phyloP scores from a whole-genome alignment of 768 basidiomycete genomes.

The Boletellus ananiceps region DNA sequence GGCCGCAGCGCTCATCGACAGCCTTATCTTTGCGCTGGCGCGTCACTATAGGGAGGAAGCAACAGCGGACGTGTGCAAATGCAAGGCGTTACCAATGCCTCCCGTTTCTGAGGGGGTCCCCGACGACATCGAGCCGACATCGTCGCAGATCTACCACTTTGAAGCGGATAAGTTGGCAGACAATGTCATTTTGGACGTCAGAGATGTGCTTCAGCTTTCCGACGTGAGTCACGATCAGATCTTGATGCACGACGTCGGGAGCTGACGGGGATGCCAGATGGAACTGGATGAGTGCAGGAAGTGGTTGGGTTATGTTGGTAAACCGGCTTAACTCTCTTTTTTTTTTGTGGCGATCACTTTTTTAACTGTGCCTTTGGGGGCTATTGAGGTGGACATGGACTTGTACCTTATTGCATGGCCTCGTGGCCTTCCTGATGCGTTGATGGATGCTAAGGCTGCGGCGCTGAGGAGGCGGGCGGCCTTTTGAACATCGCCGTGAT shows the following conservation, averaged over 20 bases:
- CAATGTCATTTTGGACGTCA: constrained; percentile 22
- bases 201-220: constrained; percentile 22
- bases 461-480: no score
- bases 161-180: constrained; percentile 10
- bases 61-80: constrained; percentile 9
- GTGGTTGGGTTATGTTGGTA: constrained; percentile 18
- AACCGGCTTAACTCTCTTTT: neutral
- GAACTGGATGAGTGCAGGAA: constrained; percentile 24
- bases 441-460: no score
- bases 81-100: neutral
- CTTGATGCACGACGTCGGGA: no score
- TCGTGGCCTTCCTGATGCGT: constrained; percentile 14
- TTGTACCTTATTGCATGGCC: neutral
- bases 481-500: no score
- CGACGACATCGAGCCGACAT: neutral
- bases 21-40: constrained; percentile 37
- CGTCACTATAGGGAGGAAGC: constrained; percentile 33
- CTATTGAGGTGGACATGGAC: neutral
- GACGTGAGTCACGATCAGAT: constrained; percentile 11
- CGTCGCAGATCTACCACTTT: constrained; percentile 8
- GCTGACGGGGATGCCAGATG: constrained; percentile 13
- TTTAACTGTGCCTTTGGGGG: no score
- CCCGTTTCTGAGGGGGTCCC: neutral
- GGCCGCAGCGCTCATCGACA: constrained; percentile 45
- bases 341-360: no score